Base-by-base conservation (phyloP, 306 rosid species). In the Senna siamea region DNA sequence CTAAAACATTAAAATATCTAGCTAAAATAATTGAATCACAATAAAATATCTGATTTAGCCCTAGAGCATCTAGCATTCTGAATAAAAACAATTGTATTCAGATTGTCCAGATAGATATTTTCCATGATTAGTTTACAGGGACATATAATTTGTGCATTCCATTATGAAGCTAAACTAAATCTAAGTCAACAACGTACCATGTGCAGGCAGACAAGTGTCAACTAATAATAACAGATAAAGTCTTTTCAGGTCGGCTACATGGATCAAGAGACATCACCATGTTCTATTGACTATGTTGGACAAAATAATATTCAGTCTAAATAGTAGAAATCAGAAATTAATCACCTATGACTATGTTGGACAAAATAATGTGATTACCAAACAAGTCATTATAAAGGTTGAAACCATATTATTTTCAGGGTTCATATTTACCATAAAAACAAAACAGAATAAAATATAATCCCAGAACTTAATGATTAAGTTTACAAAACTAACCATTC, bases 401-500 rank as follows among this genome's bases (percentile, higher is more conserved):
- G 17, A 23, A 48, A 71, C 70, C 46, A 46, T 41, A 38, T 57
- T n/a, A 71, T n/a, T 66, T 76, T 56, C 47, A 26, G 46, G 62
- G 19, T 15, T 47, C 53, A 47, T 17, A 38, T 12, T 67, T 76
- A 59, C 38, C 76, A 14, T 1, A 4, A 17, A 59, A 32, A 13
- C 4, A 51, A 56, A 56, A 14, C 30, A 52, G 7, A 40, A 43
- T 54, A 48, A 59, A 56, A 56, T 15, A 40, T 7, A 38, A 70
- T 22, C 7, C 0, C 34, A 69, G 66, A 35, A 67, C 50, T 37
- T 23, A 11, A 30, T 13, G n/a, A n/a, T n/a, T n/a, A 9, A 17
- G 50, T n/a, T 18, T 10, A 7, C 1, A 7, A 18, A 77, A 85
- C 99, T 80, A 77, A 89, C 99, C 99, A 95, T 95, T 80, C 93